Base-by-base conservation (phyloP, 2,329 filamentous ascomycete genomes). In the Clarireedia hainanense region DNA sequence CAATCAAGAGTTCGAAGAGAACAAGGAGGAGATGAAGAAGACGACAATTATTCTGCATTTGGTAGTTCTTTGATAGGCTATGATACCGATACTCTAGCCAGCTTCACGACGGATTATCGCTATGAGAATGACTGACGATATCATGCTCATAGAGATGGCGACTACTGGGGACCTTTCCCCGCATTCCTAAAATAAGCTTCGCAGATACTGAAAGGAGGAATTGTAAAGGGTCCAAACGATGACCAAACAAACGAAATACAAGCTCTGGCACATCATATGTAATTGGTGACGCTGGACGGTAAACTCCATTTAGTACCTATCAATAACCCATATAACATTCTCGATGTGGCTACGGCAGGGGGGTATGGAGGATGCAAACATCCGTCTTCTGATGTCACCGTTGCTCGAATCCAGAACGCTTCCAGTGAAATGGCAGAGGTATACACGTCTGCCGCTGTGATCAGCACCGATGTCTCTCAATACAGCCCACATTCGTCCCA, bases 61-160 rank as follows among this genome's bases (percentile, higher is more conserved):
- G 57, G 60, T 15, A 58, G 58, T 4, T 61, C 57, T 3, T 43
- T 61, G 24, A 58, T 61, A 37, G 62, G 58, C 15, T 59, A 47
- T 52, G 57, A 63, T 55, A 61, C 58, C n/a, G 55, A 59, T 47
- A 60, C 58, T 2, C 47, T 62, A n/a, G 57, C 56, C 15, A 57
- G 50, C 20, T 61, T 50, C 23, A 63, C 64, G 20, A 65, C 62
- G 15, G 56, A 58, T 40, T 64, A 63, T 43, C 57, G 61, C 9
- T 62, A 62, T 42, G 74, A 77, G 56, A 76, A 77, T 55, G 75
- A 76, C 3, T 68, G 76, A 1, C 68, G 75, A 6, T 78, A 78
- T 53, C 75, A 79, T 52, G 68, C 67, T 1, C 60, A 58, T 40
- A 54, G 27, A 36, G 72, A 67, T 61, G 71, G 72, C 40, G 71